Percentiles rank a stretch among this genome's conserved stretches.
phyloP scores from a whole-genome alignment of 306 rosid species.

The Castanea mollissima region DNA sequence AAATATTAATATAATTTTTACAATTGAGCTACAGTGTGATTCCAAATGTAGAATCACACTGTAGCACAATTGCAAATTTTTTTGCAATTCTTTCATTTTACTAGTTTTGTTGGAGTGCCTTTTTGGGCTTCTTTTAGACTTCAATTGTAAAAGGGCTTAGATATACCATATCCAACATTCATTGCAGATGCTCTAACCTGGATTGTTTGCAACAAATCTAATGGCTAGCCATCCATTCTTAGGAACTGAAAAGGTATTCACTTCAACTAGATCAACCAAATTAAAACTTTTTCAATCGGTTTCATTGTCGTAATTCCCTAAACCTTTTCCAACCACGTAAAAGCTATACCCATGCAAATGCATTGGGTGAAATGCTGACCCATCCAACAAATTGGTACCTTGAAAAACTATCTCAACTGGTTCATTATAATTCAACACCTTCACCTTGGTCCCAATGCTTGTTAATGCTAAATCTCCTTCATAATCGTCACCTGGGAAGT shows the following conservation, averaged over 20 bases:
- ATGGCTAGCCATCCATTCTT: constrained; percentile 20
- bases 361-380: constrained; percentile 10
- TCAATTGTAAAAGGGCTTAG: too few species aligned
- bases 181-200: too few species aligned
- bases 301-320: neutral
- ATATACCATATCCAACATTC: too few species aligned
- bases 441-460: neutral
- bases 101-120: too few species aligned
- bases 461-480: neutral
- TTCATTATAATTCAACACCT: constrained; percentile 13
- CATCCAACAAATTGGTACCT: constrained; percentile 1
- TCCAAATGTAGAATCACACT: too few species aligned
- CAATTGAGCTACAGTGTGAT: too few species aligned
- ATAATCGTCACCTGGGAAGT: neutral
- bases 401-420: constrained; percentile 10
- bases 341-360: constrained; percentile 14
- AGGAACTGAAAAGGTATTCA: constrained; percentile 28
- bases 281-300: constrained; percentile 23
- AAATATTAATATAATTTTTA: too few species aligned
- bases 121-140: too few species aligned
- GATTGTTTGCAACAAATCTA: neutral
- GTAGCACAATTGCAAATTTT: too few species aligned
- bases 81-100: too few species aligned
- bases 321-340: neutral
- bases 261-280: constrained; percentile 33